These are phyloP conservation scores for Flaveria brownii DNA, from an alignment of 129 eudicot species.

Conservation along the genomic window DNA sequence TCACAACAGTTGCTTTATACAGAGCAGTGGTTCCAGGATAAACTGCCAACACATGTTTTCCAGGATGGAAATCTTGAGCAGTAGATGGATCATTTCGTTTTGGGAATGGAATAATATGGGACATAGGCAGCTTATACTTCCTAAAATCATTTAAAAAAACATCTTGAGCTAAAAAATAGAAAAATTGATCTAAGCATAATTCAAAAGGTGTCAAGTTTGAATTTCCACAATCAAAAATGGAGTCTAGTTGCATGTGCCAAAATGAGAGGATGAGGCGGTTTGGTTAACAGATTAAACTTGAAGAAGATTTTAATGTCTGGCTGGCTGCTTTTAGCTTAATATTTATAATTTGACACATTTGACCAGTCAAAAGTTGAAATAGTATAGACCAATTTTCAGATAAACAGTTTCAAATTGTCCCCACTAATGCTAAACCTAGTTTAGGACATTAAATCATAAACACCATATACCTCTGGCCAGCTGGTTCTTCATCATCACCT, in stretches of 20 bases:
- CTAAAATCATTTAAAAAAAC: constrained; percentile 36
- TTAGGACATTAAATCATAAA: not conserved
- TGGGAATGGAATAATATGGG: constrained; percentile 83
- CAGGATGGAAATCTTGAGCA: constrained; percentile 72
- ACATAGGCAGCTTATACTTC: constrained; percentile 78
- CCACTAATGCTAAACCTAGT: not conserved
- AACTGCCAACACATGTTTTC: constrained; percentile 89
- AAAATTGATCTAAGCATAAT: not conserved
- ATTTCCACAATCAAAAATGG: constrained; percentile 4
- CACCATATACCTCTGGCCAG: constrained; percentile 68
- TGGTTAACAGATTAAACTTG: constrained; percentile 7
- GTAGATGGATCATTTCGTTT: constrained; percentile 71
- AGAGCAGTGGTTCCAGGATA: constrained; percentile 92
- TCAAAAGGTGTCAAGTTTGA: constrained; percentile 2
- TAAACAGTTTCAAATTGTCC: not conserved
- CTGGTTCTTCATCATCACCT: constrained; percentile 92
- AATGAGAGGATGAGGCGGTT: not conserved
- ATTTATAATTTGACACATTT: not conserved
- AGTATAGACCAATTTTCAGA: not conserved
- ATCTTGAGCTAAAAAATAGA: constrained; percentile 5
- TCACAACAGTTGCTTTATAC: constrained; percentile 94
- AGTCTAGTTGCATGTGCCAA: not conserved
- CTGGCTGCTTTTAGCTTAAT: not conserved
- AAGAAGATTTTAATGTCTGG: not conserved
- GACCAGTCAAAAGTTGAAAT: not conserved